Conservation (phyloP, 2,329 filamentous ascomycete genomes). For the Penicillium sp. region DNA sequence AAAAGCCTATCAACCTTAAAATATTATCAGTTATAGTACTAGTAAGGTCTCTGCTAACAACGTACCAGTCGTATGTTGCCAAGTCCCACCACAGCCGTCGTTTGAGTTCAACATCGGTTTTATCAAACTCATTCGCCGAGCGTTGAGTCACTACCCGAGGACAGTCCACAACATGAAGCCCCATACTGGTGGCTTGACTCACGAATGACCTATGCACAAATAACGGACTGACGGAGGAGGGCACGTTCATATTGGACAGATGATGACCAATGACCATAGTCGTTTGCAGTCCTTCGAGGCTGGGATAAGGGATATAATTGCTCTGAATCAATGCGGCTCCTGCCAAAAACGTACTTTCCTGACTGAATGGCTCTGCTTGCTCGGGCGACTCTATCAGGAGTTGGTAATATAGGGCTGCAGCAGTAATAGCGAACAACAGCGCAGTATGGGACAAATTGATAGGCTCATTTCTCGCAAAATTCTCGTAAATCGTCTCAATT, state of each 20-base stretch:
- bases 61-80: conserved; percentile 46
- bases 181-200: conserved; percentile 36
- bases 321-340: conserved; percentile 35
- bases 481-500: conserved; percentile 34
- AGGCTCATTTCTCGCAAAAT: conserved; percentile 17
- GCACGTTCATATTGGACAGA: conserved; percentile 27
- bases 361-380: conserved; percentile 24
- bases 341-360: conserved; percentile 31
- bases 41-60: background rate
- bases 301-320: conserved; percentile 33
- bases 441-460: conserved; percentile 32
- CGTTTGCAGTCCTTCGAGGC: conserved; percentile 36
- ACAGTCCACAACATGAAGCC: conserved; percentile 39
- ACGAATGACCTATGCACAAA: conserved; percentile 29
- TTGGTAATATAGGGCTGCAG: conserved; percentile 32
- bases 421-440: conserved; percentile 37
- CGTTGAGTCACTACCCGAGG: conserved; percentile 19
- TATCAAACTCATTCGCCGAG: conserved; percentile 17
- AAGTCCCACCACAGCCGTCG: conserved; percentile 49
- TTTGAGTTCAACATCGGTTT: conserved; percentile 37
- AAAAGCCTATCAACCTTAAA: conserved; percentile 40
- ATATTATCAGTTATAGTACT: background rate
- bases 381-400: conserved; percentile 20
- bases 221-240: conserved; percentile 24
- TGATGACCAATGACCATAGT: conserved; percentile 33